phyloP scores from a whole-genome alignment of 2,329 filamentous ascomycete species.

The Zopfia rhizophila region DNA sequence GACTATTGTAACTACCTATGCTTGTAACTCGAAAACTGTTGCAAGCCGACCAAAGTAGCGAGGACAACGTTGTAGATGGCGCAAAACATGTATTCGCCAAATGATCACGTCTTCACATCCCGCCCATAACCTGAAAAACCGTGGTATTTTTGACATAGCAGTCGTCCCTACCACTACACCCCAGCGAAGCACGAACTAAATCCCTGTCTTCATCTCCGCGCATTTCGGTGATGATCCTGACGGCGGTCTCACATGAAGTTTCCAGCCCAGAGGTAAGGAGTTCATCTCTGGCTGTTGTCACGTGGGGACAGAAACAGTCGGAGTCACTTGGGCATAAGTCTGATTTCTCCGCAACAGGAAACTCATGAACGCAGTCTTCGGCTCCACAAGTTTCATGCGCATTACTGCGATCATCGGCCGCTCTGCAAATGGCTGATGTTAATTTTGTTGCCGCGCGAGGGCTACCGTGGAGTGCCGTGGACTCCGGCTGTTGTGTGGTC shows the following conservation, averaged over 20 bases:
- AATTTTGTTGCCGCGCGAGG: neutral
- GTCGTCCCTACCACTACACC: conserved; percentile 24
- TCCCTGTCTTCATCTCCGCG: conserved; percentile 34
- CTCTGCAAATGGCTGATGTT: neutral
- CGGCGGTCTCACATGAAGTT: conserved; percentile 41
- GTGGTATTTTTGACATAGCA: conserved; percentile 37
- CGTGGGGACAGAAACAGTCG: conserved; percentile 34
- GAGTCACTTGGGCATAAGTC: conserved; percentile 20
- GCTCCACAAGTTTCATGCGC: neutral
- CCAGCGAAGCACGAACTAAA: conserved; percentile 30
- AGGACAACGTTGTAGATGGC: no score
- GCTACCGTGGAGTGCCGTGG: conserved; percentile 1
- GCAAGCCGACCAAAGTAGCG: no score
- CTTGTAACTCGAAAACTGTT: no score
- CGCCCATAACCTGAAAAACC: conserved; percentile 38
- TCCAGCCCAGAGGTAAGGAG: conserved; percentile 20
- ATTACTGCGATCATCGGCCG: neutral
- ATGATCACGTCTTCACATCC: no score
- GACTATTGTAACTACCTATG: no score
- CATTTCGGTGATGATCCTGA: conserved; percentile 41
- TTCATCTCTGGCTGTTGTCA: conserved; percentile 1
- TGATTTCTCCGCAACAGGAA: conserved; percentile 16
- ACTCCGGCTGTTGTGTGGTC: conserved; percentile 4
- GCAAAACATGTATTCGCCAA: no score
- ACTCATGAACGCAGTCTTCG: neutral